These are phyloP conservation scores for Mucor racemosus DNA, from an alignment of 371 early-diverging fungal species.

Conservation along the genomic window DNA sequence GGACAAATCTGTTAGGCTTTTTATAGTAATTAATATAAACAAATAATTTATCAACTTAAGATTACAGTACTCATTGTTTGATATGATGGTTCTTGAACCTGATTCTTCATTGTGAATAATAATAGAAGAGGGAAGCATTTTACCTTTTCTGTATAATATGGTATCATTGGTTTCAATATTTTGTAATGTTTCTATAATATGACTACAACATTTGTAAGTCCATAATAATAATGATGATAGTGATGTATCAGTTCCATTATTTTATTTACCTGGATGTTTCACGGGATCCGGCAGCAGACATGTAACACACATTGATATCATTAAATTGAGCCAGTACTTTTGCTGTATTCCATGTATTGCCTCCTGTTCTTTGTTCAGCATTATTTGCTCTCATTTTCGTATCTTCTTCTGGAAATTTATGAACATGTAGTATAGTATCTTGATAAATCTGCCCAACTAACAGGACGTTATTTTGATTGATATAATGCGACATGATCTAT, in stretches of 20 bases:
- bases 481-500: constrained; percentile 4
- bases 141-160: constrained; percentile 4
- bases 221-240: neutral
- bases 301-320: constrained; percentile 36
- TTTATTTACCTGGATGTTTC: constrained; percentile 42
- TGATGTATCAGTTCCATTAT: neutral
- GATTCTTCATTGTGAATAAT: constrained; percentile 58
- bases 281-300: constrained; percentile 56
- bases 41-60: constrained; percentile 1
- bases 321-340: constrained; percentile 58
- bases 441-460: constrained; percentile 55
- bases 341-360: constrained; percentile 70
- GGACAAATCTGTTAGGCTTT: constrained; percentile 48
- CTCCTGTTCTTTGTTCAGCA: constrained; percentile 68
- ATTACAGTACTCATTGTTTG: constrained; percentile 51
- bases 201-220: neutral
- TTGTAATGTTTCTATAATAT: constrained; percentile 12
- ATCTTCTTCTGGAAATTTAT: constrained; percentile 63
- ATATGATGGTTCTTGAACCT: constrained; percentile 70
- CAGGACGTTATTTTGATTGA: constrained; percentile 22
- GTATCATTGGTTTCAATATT: neutral
- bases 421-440: constrained; percentile 57
- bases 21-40: constrained; percentile 9
- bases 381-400: constrained; percentile 56
- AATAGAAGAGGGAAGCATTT: constrained; percentile 60